Evolutionary conservation across 2,329 filamentous ascomycete genomes (phyloP).

Genomic region (Fusarium sp.): DNA sequence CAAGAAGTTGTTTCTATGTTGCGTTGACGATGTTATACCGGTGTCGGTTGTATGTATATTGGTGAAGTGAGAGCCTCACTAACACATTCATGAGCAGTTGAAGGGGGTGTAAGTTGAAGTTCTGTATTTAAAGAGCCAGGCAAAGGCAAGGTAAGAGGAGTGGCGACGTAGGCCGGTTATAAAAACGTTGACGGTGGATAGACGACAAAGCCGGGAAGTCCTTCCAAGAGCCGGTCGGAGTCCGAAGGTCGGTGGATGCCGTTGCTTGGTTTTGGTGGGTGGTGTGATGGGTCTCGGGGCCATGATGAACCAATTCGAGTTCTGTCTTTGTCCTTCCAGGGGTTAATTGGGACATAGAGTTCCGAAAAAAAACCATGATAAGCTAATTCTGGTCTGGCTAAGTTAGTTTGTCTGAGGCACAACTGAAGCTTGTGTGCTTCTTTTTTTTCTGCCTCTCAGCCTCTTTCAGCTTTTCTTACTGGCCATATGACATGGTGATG

Average conservation of each 20-base stretch:
- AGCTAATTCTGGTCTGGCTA: slow-evolving; percentile 27
- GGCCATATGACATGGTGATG: slow-evolving; percentile 45
- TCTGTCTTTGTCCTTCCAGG: slow-evolving; percentile 35
- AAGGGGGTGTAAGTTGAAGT: slow-evolving; percentile 32
- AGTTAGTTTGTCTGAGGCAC: slow-evolving; percentile 39
- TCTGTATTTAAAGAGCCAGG: slow-evolving; percentile 17
- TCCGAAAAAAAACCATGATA: slow-evolving; percentile 35
- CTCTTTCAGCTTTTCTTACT: slow-evolving; percentile 22
- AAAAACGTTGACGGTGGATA: slow-evolving; percentile 42
- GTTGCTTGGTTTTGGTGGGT: slow-evolving; percentile 29
- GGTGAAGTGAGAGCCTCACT: slow-evolving; percentile 40
- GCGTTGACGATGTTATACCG: slow-evolving; percentile 40
- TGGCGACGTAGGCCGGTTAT: slow-evolving; percentile 45
- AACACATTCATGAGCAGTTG: slow-evolving; percentile 45
- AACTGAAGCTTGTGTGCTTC: slow-evolving; percentile 19
- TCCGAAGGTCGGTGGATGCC: slow-evolving; percentile 44
- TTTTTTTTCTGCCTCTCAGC: slow-evolving; percentile 21
- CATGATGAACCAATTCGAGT: slow-evolving; percentile 45
- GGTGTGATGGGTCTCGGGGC: slow-evolving; percentile 46
- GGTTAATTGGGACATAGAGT: slow-evolving; percentile 17
- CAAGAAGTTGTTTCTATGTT: slow-evolving; percentile 25
- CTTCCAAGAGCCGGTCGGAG: slow-evolving; percentile 43
- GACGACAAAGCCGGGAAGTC: slow-evolving; percentile 17
- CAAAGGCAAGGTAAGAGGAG: slow-evolving; percentile 15
- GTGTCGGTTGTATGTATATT: slow-evolving; percentile 29